These are phyloP conservation scores for Jatropha curcas DNA, from an alignment of 345 rosid genomes.

Conservation along the genomic window DNA sequence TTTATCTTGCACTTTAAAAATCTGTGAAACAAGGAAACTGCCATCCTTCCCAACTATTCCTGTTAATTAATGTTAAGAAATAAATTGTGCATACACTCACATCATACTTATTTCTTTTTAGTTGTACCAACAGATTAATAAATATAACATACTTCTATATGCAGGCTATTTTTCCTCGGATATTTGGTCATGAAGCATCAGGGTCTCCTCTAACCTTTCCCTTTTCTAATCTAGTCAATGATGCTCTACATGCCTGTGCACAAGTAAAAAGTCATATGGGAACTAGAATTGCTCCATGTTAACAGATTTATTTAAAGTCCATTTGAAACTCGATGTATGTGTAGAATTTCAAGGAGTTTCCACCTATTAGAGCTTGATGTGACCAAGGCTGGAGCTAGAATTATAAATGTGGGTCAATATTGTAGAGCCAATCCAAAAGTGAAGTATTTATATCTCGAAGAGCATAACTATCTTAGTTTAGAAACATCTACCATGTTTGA, in stretches of 20 bases:
- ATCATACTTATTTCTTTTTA: neutral
- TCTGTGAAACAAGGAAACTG: neutral
- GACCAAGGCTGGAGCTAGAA: neutral
- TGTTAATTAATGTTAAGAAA: neutral
- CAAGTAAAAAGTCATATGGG: neutral
- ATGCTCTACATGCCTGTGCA: neutral
- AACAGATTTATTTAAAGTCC: neutral
- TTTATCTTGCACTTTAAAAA: neutral
- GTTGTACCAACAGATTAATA: slow-evolving; percentile 13
- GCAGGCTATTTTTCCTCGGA: slow-evolving; percentile 87
- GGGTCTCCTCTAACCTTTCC: slow-evolving; percentile 48
- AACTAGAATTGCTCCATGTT: neutral
- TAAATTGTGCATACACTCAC: neutral
- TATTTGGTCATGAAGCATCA: slow-evolving; percentile 96
- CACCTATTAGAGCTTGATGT: neutral
- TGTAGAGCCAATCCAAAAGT: neutral
- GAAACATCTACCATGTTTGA: neutral
- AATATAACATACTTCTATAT: slow-evolving; percentile 18
- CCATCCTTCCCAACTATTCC: neutral
- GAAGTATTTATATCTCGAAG: neutral
- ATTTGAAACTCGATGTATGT: neutral
- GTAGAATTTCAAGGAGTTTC: slow-evolving; percentile 1
- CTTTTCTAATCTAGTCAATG: neutral
- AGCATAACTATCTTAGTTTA: neutral
- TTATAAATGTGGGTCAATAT: neutral